Evolutionary conservation across 768 basidiomycete species (phyloP).

Genomic region (Chlorophyllum brunneum): DNA sequence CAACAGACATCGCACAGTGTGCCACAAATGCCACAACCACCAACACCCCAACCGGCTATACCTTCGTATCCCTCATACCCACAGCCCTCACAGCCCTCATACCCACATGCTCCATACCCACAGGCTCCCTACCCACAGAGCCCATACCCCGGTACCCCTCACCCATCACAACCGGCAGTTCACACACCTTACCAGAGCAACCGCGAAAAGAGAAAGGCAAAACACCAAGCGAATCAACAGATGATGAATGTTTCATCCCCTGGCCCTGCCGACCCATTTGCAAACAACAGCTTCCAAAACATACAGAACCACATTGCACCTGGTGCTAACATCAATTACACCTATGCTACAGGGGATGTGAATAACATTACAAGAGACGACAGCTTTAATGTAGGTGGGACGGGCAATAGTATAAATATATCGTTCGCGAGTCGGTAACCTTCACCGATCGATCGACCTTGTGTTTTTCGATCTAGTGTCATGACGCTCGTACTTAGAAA

Average conservation of each 20-base stretch:
- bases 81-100: not conserved
- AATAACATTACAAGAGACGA: not conserved
- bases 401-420: not conserved
- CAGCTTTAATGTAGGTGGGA: not conserved
- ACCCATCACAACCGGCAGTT: too few relatives aligned
- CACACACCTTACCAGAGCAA: too few relatives aligned
- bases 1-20: too few relatives aligned
- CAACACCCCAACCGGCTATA: not conserved
- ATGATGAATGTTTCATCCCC: too few relatives aligned
- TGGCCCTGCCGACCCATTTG: not conserved
- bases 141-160: too few relatives aligned
- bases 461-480: too few relatives aligned
- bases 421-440: not conserved
- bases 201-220: not conserved
- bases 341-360: not conserved
- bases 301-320: not conserved
- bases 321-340: not conserved
- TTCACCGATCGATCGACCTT: not conserved
- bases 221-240: not conserved
- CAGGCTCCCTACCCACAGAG: not conserved
- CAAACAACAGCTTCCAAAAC: not conserved
- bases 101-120: not conserved
- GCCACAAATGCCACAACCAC: not conserved
- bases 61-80: not conserved
- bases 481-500: too few relatives aligned